Evolutionary conservation across 345 rosid genomes (phyloP).

Genomic region (Sonneratia caseolaris): DNA sequence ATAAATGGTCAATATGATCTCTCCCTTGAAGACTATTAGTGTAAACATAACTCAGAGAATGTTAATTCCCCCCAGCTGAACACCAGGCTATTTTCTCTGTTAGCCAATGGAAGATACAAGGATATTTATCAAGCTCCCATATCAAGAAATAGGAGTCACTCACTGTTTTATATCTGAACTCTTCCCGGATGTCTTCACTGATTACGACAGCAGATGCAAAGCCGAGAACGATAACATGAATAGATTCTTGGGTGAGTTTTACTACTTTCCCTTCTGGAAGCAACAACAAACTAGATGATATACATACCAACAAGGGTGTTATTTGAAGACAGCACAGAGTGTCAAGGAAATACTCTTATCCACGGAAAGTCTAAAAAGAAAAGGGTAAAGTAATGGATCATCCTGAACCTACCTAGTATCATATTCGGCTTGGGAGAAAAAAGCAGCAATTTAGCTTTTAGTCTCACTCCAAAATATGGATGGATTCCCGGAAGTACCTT

Average conservation of each 20-base stretch:
- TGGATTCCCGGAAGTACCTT: constrained; percentile 56
- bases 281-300: neutral
- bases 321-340: neutral
- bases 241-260: constrained; percentile 55
- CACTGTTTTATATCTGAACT: constrained; percentile 50
- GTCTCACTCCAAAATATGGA: constrained; percentile 54
- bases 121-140: neutral
- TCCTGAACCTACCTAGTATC: constrained; percentile 42
- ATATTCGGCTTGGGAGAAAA: constrained; percentile 69
- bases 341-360: neutral
- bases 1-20: neutral
- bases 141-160: constrained; percentile 6
- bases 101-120: neutral
- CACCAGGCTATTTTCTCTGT: neutral
- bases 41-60: neutral
- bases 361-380: neutral
- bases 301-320: neutral
- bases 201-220: constrained; percentile 65
- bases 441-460: constrained; percentile 45
- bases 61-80: neutral
- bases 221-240: constrained; percentile 70
- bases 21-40: neutral
- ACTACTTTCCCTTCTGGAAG: constrained; percentile 64
- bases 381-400: neutral
- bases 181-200: constrained; percentile 55